A percentile compares a stretch with the other conserved stretches of the same genome.
phyloP scores from a whole-genome alignment of 352 stramenopile species.

The Pythium vanterpoolii region DNA sequence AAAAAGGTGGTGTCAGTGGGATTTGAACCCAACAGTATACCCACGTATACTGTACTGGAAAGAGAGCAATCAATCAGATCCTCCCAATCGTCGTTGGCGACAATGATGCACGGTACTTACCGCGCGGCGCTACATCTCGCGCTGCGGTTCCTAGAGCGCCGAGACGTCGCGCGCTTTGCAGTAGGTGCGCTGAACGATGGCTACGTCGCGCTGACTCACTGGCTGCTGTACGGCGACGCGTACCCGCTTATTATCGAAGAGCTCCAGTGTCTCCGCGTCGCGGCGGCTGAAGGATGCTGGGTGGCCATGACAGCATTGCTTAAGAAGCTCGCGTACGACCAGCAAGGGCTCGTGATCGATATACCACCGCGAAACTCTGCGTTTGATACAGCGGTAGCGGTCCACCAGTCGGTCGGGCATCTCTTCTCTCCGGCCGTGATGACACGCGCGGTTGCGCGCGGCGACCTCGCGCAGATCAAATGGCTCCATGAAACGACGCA shows the following conservation, averaged over 20 bases:
- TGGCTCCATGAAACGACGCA: neutral
- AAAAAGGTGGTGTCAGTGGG: too few species aligned
- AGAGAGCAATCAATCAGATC: too few species aligned
- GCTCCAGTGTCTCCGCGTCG: neutral
- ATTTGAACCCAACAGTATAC: too few species aligned
- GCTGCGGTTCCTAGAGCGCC: conserved; percentile 2
- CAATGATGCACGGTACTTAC: neutral
- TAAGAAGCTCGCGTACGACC: neutral
- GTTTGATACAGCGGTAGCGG: neutral
- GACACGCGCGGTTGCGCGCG: neutral
- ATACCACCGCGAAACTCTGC: neutral
- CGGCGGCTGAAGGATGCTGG: neutral
- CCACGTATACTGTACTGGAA: too few species aligned
- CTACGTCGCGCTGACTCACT: neutral
- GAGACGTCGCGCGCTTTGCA: neutral
- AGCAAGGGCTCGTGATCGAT: neutral
- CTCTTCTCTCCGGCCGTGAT: neutral
- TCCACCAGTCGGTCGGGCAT: neutral
- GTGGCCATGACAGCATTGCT: neutral
- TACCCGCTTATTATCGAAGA: neutral
- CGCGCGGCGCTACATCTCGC: neutral
- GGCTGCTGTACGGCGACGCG: neutral
- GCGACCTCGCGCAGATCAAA: neutral
- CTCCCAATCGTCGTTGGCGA: too few species aligned
- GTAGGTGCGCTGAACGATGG: neutral